Evolutionary conservation across 2,329 filamentous ascomycete species (phyloP), one percentile per base, ranked within the genome.

Genomic region (Aureobasidium subglaciale): DNA sequence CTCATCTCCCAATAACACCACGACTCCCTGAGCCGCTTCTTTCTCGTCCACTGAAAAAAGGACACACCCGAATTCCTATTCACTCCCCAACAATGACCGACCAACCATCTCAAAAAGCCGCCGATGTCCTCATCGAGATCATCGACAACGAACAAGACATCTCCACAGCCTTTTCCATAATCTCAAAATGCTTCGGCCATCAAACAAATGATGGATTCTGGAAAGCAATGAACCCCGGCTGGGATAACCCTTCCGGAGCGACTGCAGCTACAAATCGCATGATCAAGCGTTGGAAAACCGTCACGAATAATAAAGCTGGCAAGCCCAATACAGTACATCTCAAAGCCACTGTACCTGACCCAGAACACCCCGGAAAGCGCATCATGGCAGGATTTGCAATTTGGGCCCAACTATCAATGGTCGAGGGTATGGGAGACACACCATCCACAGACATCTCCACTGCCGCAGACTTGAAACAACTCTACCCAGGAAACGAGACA

Each of bases 201-300:
- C 80, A 83, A 62, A 69, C 69, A 11, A 65, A 67, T 25, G 81
- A 84, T 62, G 71, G 68, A 6, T 65, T 82, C 50, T 83, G 78
- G 76, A 70, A 68, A 1, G 67, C 69, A 58, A 70, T 78, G 67
- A 80, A 80, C 57, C 80, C 80, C 0, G 75, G 71, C 16, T 83
- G 80, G 79, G 73, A 82, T 32, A 79, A 75, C 0, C 67, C 74
- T 5, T 66, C 71, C 13, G 80, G 79, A 10, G 68, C 64, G 24
- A 62, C 62, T 0, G 62, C 61, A 1, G 71, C 69, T 24, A 70
- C 69, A 2, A 63, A 64, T 9, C 70, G 71, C 13, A 61, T 80
- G 58, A 63, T 68, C 2, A 60, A 71, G 32, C 72, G 75, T 22
- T 82, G 74, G 72, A 61, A 66, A 24, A 56, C 62, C 4, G 68